Conservation (phyloP, 169 alveolate genomes). For the Plasmodium sp. region DNA sequence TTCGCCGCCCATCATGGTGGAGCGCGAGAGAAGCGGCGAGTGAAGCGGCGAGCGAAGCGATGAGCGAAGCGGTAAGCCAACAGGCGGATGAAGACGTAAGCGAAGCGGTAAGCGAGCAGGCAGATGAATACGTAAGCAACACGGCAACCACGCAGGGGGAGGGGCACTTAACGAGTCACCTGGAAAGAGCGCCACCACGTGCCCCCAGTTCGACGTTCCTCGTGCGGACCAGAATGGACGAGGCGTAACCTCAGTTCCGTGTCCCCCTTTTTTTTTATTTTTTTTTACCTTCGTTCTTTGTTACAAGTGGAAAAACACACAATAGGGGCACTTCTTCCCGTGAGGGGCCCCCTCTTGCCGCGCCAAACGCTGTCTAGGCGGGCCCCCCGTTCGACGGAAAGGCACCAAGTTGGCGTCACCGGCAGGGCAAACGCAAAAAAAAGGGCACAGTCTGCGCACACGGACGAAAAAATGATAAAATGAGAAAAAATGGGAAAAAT, state of each 20-base stretch:
- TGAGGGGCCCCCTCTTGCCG: not conserved
- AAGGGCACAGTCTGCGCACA: not conserved
- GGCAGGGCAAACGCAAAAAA: not conserved
- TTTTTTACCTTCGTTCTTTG: not conserved
- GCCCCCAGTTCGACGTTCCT: not conserved
- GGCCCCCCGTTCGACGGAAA: not conserved
- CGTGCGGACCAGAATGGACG: not conserved
- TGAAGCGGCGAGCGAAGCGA: not conserved
- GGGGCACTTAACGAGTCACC: not conserved
- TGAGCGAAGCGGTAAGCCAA: not conserved
- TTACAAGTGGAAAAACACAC: too few species aligned
- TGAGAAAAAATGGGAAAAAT: too few species aligned
- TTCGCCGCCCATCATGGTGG: slow-evolving; percentile 82
- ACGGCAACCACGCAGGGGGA: not conserved
- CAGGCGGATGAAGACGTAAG: too few species aligned
- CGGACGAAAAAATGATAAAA: not conserved
- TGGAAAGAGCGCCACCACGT: not conserved
- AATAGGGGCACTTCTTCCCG: not conserved
- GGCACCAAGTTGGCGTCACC: not conserved
- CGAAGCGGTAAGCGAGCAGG: not conserved
- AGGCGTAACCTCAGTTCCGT: not conserved
- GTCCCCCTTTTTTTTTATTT: not conserved
- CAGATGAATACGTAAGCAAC: not conserved
- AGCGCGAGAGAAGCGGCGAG: not conserved
- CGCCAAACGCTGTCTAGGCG: not conserved